Evolutionary conservation across 2,329 filamentous ascomycete species (phyloP), one percentile per base, ranked within the genome.

Genomic region (Colletotrichum sp.): DNA sequence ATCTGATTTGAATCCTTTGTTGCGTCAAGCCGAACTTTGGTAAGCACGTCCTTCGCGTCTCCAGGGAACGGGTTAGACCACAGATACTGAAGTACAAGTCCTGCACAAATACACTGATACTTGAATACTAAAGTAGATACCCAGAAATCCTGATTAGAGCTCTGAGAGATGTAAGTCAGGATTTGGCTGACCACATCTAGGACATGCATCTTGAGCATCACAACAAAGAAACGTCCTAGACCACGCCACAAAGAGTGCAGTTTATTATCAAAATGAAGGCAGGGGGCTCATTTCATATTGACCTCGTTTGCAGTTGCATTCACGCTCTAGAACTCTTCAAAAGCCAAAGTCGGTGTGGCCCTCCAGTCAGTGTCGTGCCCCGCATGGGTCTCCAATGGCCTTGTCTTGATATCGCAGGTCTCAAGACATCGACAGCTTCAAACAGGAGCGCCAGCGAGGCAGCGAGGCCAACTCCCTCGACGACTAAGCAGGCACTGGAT

Each of bases 351-450:
- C 7, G 24, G 34, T 16, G 12, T 6, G 48, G 48, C 24, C 6
- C 65, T 56, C 65, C 28, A 18, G 65, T 67, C 65, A 56, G 48
- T 58, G 65, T 67, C 48, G 21, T 67, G 65, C 65, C 48, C 30
- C 21, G 48, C 65, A 67, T 58, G 7, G 7, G 65, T 67, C n/a
- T 4, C 13, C 6, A 67, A 67, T 56, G 4, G 43, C 43, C 48
- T 67, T 21, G 28, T 62, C 36, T 8, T 5, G 30, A 69, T 30
- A 18, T 36, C 18, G 16, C 13, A n/a, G 21, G 15, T 68, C 55
- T 69, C 70, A 9, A 67, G 24, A 32, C 15, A 62, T 26, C 21
- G 26, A 56, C n/a, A 55, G 28, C n/a, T 70, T 30, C 43, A 67
- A 10, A n/a, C 15, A 56, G 24, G 18, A 56, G 36, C 28, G 12